A percentile compares a stretch with the other conserved stretches of the same genome.
These are phyloP conservation scores for Sonneratia alba DNA, from an alignment of 345 rosid genomes.

Conservation along the genomic window DNA sequence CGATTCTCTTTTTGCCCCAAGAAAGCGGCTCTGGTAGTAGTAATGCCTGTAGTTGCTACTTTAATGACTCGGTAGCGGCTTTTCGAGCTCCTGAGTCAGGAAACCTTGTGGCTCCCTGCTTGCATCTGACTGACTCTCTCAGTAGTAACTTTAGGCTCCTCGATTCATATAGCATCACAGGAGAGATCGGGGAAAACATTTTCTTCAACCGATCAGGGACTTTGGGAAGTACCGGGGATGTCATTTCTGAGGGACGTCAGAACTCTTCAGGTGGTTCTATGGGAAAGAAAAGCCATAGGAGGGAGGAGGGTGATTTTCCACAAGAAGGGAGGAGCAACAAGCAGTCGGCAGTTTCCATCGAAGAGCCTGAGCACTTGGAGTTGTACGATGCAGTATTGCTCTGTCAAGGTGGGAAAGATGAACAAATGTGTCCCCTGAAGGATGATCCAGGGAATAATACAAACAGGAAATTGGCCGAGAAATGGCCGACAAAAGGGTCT, in stretches of 20 bases:
- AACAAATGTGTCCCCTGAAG: not conserved
- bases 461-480: slow-evolving; percentile 1
- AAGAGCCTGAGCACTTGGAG: slow-evolving; percentile 33
- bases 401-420: slow-evolving; percentile 17
- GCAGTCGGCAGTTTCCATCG: slow-evolving; percentile 31
- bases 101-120: slow-evolving; percentile 1
- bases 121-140: slow-evolving; percentile 6
- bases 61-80: slow-evolving; percentile 1
- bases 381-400: slow-evolving; percentile 38
- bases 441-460: not conserved
- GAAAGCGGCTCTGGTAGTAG: slow-evolving; percentile 11
- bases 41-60: not conserved
- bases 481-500: slow-evolving; percentile 13
- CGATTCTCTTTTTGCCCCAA: slow-evolving; percentile 3
- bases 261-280: slow-evolving; percentile 8
- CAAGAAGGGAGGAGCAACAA: slow-evolving; percentile 40
- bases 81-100: slow-evolving; percentile 6
- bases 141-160: slow-evolving; percentile 17
- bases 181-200: slow-evolving; percentile 6
- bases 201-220: not conserved
- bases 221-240: not conserved
- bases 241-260: slow-evolving; percentile 4
- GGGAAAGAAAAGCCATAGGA: slow-evolving; percentile 28
- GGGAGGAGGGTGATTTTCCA: slow-evolving; percentile 19
- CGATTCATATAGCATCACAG: slow-evolving; percentile 11